Evolutionary conservation across 2,329 filamentous ascomycete species (phyloP).

Genomic region (Aureobasidium subglaciale): DNA sequence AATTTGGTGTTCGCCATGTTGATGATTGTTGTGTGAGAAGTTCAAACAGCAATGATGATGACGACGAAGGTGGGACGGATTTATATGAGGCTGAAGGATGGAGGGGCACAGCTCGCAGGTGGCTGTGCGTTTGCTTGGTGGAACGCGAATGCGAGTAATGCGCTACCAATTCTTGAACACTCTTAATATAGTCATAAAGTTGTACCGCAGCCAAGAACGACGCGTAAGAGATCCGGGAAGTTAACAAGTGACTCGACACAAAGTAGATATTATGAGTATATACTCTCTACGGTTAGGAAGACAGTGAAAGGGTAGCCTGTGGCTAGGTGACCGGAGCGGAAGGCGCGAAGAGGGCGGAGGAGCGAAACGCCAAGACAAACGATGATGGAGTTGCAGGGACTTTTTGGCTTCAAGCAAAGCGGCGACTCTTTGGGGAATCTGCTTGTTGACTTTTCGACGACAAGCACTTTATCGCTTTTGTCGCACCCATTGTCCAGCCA

Average conservation of each 20-base stretch:
- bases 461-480: neutral
- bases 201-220: too few relatives aligned
- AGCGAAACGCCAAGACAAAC: neutral
- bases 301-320: too few relatives aligned
- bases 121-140: constrained; percentile 3
- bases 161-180: neutral
- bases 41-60: neutral
- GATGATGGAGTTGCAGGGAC: constrained; percentile 14
- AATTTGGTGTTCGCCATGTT: constrained; percentile 19
- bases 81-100: constrained; percentile 2
- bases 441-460: neutral
- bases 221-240: too few relatives aligned
- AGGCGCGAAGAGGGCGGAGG: neutral
- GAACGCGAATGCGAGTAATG: neutral
- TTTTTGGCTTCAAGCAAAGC: constrained; percentile 1
- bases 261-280: neutral
- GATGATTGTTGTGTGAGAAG: neutral
- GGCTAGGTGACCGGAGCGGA: neutral
- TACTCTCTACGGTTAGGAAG: too few relatives aligned
- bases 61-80: neutral
- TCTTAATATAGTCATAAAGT: too few relatives aligned
- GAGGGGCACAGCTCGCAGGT: constrained; percentile 11
- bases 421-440: constrained; percentile 9
- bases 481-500: neutral
- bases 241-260: too few relatives aligned